phyloP scores from a whole-genome alignment of 2,329 filamentous ascomycete species.

The Trichoderma koningii region DNA sequence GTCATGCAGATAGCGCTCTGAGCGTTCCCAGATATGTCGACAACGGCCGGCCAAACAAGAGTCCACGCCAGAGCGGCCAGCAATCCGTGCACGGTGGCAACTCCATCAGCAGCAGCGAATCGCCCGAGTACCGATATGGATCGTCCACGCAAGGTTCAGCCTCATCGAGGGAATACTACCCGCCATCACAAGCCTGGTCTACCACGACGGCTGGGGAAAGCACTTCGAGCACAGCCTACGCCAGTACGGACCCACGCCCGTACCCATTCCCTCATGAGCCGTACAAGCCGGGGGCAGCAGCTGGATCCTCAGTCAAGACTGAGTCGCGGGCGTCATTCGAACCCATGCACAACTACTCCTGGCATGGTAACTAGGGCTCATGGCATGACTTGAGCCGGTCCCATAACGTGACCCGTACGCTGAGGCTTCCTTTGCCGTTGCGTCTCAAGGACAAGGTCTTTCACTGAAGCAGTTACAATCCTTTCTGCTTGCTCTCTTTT shows the following conservation, averaged over 20 bases:
- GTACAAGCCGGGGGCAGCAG: constrained; percentile 44
- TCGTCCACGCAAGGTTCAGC: constrained; percentile 39
- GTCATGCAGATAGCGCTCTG: constrained; percentile 47
- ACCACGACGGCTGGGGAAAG: constrained; percentile 53
- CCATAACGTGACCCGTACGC: neutral
- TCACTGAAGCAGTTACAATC: neutral
- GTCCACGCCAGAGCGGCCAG: constrained; percentile 56
- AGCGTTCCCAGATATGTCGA: constrained; percentile 61
- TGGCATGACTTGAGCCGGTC: neutral
- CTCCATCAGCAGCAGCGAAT: constrained; percentile 52
- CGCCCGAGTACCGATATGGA: constrained; percentile 60
- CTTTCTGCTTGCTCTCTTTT: neutral
- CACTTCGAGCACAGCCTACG: constrained; percentile 49
- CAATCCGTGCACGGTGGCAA: constrained; percentile 55
- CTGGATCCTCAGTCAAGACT: constrained; percentile 38
- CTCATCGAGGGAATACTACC: constrained; percentile 55
- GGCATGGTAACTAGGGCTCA: constrained; percentile 50
- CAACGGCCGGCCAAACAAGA: constrained; percentile 58
- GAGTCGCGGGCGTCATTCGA: constrained; percentile 50
- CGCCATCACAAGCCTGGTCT: constrained; percentile 54
- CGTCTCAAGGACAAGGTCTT: neutral
- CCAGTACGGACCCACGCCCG: constrained; percentile 48
- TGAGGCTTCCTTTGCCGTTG: neutral
- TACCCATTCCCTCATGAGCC: constrained; percentile 53
- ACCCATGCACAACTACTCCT: constrained; percentile 58